Conservation (phyloP, 1,284 basidiomycete species). For the Testicularia cyperi region DNA sequence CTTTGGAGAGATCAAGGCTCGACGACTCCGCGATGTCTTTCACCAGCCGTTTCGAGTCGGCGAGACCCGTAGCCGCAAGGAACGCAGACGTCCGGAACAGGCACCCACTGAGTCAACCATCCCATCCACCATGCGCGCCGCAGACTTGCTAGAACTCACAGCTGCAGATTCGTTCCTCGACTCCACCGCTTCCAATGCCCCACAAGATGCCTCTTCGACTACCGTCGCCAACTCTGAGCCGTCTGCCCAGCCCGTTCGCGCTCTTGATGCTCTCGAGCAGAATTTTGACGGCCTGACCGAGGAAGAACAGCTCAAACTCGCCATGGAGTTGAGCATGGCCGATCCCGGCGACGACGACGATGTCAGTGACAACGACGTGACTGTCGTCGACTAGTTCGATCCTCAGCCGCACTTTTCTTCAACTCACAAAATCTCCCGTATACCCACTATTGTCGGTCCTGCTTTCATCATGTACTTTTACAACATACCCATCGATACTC, state of each 20-base stretch:
- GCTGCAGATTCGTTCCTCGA: not conserved
- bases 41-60: conserved; percentile 63
- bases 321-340: conserved; percentile 4
- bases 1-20: conserved; percentile 91
- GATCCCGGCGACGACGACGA: not conserved
- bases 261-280: conserved; percentile 16
- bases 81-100: conserved; percentile 63
- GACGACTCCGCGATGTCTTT: conserved; percentile 65
- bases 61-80: conserved; percentile 75
- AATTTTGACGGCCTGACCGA: conserved; percentile 37
- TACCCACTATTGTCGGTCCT: no score
- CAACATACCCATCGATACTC: no score
- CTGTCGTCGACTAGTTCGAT: no score
- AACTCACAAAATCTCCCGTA: no score
- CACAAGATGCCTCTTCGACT: not conserved
- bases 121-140: no score
- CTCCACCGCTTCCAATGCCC: not conserved
- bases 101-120: not conserved
- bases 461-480: no score
- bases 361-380: no score
- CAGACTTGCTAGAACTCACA: not conserved
- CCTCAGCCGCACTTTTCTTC: no score
- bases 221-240: not conserved
- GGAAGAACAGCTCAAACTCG: conserved; percentile 43
- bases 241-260: not conserved